These are phyloP conservation scores for Ophiocordyceps camponoti-rufipedis DNA, from an alignment of 2,329 filamentous ascomycete species.

Conservation along the genomic window DNA sequence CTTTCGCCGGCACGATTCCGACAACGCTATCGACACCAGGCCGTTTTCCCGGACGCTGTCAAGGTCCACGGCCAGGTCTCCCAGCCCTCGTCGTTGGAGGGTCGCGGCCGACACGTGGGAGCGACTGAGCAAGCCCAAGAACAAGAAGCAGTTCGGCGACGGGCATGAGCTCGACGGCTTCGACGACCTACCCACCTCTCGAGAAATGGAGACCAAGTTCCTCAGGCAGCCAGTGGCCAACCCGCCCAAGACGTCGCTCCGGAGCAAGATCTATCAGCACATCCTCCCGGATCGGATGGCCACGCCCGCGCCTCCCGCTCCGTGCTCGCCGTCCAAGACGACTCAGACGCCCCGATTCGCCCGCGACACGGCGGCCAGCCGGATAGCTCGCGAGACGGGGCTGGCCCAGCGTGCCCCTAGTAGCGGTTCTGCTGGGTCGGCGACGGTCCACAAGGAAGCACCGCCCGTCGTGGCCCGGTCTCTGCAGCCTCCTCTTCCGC, in stretches of 20 bases:
- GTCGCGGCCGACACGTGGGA: constrained; percentile 36
- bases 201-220: constrained; percentile 61
- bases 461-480: constrained; percentile 29
- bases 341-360: constrained; percentile 43
- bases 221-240: constrained; percentile 59
- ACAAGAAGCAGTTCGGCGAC: constrained; percentile 54
- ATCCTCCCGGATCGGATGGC: constrained; percentile 32
- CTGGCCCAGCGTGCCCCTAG: constrained; percentile 40
- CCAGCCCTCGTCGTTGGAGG: constrained; percentile 33
- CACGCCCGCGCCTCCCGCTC: constrained; percentile 33
- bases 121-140: constrained; percentile 51
- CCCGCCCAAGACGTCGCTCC: constrained; percentile 44
- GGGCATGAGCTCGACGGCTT: constrained; percentile 85
- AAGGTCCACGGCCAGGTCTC: constrained; percentile 38
- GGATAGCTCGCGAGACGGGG: constrained; percentile 43
- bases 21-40: constrained; percentile 41
- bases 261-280: constrained; percentile 38
- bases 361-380: constrained; percentile 45
- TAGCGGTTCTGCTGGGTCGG: constrained; percentile 31
- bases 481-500: constrained; percentile 20
- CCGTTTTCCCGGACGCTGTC: constrained; percentile 39
- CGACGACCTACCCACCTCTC: constrained; percentile 85
- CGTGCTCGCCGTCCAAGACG: constrained; percentile 37
- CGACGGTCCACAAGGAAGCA: constrained; percentile 35
- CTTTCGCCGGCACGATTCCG: constrained; percentile 70